These are phyloP conservation scores for Leishmania tropica DNA, from an alignment of 208 protist genomes.

Conservation along the genomic window DNA sequence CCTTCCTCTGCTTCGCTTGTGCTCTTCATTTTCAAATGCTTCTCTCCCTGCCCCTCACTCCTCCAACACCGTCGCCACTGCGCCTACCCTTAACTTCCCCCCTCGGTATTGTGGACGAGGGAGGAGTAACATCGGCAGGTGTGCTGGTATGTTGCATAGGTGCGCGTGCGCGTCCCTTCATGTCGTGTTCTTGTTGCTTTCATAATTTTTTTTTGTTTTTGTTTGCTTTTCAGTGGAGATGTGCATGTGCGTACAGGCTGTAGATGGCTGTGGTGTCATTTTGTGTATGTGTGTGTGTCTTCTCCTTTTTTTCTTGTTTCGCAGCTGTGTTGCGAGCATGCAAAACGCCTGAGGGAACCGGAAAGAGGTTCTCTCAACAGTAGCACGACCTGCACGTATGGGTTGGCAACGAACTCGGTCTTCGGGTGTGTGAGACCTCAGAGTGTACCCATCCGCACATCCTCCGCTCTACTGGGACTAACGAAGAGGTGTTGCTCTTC, in stretches of 20 bases:
- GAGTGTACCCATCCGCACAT: neutral
- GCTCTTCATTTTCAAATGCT: neutral
- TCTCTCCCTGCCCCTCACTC: neutral
- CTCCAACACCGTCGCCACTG: neutral
- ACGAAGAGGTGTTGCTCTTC: neutral
- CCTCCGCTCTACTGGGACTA: neutral
- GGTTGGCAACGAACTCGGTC: neutral
- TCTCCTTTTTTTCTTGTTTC: neutral
- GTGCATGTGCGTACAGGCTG: neutral
- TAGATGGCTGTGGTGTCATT: neutral
- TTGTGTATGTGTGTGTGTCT: neutral
- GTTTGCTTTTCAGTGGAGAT: neutral
- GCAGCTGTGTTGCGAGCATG: neutral
- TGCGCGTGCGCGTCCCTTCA: neutral
- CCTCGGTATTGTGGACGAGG: neutral
- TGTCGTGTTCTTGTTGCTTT: neutral
- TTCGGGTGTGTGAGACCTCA: neutral
- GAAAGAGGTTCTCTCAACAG: neutral
- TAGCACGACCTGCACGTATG: neutral
- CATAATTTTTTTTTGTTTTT: neutral
- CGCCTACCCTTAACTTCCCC: neutral
- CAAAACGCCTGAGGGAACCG: neutral
- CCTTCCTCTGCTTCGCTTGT: neutral
- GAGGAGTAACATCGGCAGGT: neutral
- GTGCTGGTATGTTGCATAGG: neutral